Evolutionary conservation across 805 yeast genomes (phyloP).

Genomic region (Kazachstania bromeliacearum): DNA sequence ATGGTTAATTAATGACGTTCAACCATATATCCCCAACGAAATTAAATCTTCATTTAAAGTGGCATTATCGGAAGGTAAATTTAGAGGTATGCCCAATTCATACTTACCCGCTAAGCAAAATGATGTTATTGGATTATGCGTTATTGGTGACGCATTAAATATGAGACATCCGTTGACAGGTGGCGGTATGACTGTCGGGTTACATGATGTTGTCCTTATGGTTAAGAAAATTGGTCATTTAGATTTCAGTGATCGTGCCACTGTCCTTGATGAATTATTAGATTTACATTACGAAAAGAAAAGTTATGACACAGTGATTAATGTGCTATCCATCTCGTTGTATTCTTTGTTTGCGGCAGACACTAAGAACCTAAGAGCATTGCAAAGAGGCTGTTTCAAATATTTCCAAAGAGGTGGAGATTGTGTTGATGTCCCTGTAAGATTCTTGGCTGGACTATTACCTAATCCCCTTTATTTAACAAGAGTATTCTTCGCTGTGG

Average conservation of each 20-base stretch:
- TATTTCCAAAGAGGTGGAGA: conserved; percentile 82
- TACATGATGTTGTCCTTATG: conserved; percentile 67
- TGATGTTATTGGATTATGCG: conserved; percentile 61
- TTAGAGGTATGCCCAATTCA: conserved; percentile 89
- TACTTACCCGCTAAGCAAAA: conserved; percentile 72
- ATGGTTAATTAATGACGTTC: conserved; percentile 52
- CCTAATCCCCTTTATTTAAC: conserved; percentile 70
- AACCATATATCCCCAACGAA: conserved; percentile 57
- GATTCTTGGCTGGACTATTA: conserved; percentile 70
- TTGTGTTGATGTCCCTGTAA: conserved; percentile 69
- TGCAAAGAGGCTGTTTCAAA: conserved; percentile 82
- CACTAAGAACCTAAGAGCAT: conserved; percentile 46
- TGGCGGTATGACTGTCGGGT: conserved; percentile 98
- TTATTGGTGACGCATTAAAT: conserved; percentile 88
- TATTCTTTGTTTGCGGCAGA: conserved; percentile 89
- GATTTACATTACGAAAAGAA: conserved; percentile 75
- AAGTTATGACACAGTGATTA: conserved; percentile 70
- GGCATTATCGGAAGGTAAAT: conserved; percentile 50
- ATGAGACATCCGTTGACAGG: conserved; percentile 99
- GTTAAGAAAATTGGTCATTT: conserved; percentile 37
- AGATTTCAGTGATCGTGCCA: conserved; percentile 45
- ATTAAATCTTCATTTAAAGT: conserved; percentile 57
- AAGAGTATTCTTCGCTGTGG: conserved; percentile 84
- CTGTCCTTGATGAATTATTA: conserved; percentile 46
- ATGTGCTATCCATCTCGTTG: conserved; percentile 83